Evolutionary conservation across 179 eudicot species (phyloP), one percentile per base, ranked within the genome.

Genomic region (Camellia oleifera): DNA sequence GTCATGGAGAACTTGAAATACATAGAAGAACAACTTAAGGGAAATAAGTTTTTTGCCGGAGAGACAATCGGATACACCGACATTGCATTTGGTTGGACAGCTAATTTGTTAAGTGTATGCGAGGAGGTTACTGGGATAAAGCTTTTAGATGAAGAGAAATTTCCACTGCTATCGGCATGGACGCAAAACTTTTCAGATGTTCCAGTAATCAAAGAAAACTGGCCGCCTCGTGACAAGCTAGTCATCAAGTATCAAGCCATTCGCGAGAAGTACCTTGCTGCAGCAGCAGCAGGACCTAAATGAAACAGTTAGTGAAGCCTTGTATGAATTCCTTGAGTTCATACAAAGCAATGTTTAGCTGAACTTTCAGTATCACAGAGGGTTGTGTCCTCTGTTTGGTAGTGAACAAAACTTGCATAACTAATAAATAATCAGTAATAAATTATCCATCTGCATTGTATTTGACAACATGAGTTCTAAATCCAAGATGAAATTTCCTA

Each of bases 61-160:
- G 88, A 86, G 46, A 69, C 78, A 42, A 80, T 83, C 12, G 88
- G 88, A 32, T 83, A 81, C 56, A 74, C 82, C 4, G 90, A 87
- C 64, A 46, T 88, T 76, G 87, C 82, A 9, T 48, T 80, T 60
- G 90, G 88, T n/a, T 88, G 88, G 90, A 83, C 82, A 69, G 87
- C 85, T 12, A 77, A 85, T 64, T 56, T 80, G 72, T 32, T 84
- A 20, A 32, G 75, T 65, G 64, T 82, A 5, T 0, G 79, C 4
- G 85, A 85, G 58, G 80, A 79, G 72, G 74, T 84, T 45, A 46
- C 48, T 26, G 85, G 53, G 53, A 4, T 78, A 40, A 76, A 71
- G 17, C 9, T 88, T 15, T 26, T 85, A 11, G 80, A 80, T 20
- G 62, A 72, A 20, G 80, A 82, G 11, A 77, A 6, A 44, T 85